These are phyloP conservation scores for Phytophthora hibernalis DNA, from an alignment of 352 stramenopile genomes.

Conservation along the genomic window DNA sequence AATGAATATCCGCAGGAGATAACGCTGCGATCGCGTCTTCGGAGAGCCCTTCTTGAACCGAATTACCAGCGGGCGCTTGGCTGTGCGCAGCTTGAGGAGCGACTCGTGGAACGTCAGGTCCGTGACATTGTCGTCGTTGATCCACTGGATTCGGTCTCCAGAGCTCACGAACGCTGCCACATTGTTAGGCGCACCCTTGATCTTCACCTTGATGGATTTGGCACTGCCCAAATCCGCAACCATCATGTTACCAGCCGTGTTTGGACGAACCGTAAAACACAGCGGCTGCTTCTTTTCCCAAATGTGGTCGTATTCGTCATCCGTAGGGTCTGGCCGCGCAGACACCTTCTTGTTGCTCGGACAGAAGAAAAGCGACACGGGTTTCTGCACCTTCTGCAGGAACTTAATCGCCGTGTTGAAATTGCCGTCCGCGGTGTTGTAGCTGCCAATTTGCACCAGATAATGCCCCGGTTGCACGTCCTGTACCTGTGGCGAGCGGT, in stretches of 20 bases:
- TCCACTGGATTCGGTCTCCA: slow-evolving; percentile 79
- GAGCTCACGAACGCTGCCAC: slow-evolving; percentile 62
- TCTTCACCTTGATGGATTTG: slow-evolving; percentile 89
- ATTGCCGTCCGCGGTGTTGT: slow-evolving; percentile 85
- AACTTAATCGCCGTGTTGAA: slow-evolving; percentile 93
- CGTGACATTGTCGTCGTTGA: slow-evolving; percentile 83
- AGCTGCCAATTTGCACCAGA: slow-evolving; percentile 86
- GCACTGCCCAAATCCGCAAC: slow-evolving; percentile 83
- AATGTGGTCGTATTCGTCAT: slow-evolving; percentile 87
- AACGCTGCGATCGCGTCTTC: slow-evolving; percentile 45
- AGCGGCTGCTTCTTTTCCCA: slow-evolving; percentile 92
- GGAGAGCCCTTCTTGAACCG: slow-evolving; percentile 78
- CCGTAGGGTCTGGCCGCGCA: slow-evolving; percentile 62
- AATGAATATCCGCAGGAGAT: slow-evolving; percentile 30
- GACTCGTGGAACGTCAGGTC: slow-evolving; percentile 84
- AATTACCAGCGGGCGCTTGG: slow-evolving; percentile 84
- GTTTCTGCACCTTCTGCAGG: slow-evolving; percentile 88
- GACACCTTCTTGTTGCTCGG: slow-evolving; percentile 85
- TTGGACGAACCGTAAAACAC: slow-evolving; percentile 81
- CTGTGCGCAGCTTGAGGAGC: slow-evolving; percentile 84
- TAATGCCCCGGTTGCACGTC: slow-evolving; percentile 90
- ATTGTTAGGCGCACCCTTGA: slow-evolving; percentile 65
- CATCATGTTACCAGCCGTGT: slow-evolving; percentile 69
- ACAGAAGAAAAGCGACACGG: slow-evolving; percentile 85
- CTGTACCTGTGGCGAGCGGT: slow-evolving; percentile 86